Evolutionary conservation across 441 rosid species (phyloP).

Genomic region (Pelargonium citronellum): DNA sequence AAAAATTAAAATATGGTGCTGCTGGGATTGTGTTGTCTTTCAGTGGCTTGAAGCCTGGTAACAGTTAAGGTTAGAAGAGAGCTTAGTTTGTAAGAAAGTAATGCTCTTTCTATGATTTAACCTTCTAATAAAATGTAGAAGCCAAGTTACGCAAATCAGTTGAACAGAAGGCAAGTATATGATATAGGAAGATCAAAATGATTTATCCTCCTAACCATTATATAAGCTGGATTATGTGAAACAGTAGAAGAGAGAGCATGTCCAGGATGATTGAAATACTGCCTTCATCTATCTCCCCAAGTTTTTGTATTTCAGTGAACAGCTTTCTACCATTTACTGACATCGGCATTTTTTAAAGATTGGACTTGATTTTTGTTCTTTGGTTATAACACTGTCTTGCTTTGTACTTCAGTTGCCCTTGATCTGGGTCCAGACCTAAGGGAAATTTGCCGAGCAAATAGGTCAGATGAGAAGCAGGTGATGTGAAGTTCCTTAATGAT

Average conservation of each 20-base stretch:
- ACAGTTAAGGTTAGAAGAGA: background rate
- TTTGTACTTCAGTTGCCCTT: constrained; percentile 50
- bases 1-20: background rate
- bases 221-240: too few species aligned
- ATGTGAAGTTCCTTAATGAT: constrained; percentile 14
- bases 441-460: constrained; percentile 80
- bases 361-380: constrained; percentile 15
- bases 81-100: background rate
- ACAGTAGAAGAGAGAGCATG: background rate
- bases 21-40: background rate
- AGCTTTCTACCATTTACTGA: background rate
- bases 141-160: background rate
- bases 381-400: constrained; percentile 13
- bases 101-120: background rate
- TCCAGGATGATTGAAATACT: background rate
- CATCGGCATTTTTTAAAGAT: background rate
- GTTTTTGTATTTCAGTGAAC: background rate
- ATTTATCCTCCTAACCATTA: too few species aligned
- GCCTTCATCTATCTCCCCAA: background rate
- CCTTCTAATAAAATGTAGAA: background rate
- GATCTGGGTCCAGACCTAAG: constrained; percentile 78
- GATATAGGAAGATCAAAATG: too few species aligned
- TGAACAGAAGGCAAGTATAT: too few species aligned
- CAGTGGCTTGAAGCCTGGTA: background rate
- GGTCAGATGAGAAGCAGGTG: constrained; percentile 93